These are phyloP conservation scores for Rhizophagus prolifer DNA, from an alignment of 192 early-diverging fungal species.

Conservation along the genomic window DNA sequence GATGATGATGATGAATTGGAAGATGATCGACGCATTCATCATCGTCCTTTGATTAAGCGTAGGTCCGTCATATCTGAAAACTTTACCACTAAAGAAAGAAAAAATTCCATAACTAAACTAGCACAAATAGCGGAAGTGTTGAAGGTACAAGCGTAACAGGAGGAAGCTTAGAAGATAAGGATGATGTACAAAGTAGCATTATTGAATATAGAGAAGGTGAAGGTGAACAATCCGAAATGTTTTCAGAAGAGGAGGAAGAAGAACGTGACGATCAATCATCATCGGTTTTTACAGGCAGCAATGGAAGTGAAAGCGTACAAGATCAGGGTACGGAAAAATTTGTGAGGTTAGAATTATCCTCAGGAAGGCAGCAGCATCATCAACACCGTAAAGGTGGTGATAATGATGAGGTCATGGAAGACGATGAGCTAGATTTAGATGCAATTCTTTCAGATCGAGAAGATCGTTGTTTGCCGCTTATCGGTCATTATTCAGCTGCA, in stretches of 20 bases:
- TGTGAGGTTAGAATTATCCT: background rate
- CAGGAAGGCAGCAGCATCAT: background rate
- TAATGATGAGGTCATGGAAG: background rate
- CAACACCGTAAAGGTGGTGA: background rate
- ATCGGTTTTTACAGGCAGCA: constrained; percentile 23
- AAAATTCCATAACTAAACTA: constrained; percentile 29
- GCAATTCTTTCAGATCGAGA: constrained; percentile 24
- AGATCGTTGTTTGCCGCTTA: constrained; percentile 12
- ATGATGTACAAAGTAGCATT: background rate
- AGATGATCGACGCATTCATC: background rate
- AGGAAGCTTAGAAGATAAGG: background rate
- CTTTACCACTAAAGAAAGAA: constrained; percentile 19
- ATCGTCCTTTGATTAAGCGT: background rate
- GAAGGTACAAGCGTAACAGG: background rate
- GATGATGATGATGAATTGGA: background rate
- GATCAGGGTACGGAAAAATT: background rate
- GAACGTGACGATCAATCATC: constrained; percentile 29
- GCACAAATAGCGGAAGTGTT: constrained; percentile 25
- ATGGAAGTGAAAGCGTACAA: constrained; percentile 19
- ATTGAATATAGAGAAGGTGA: background rate
- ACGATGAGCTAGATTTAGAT: constrained; percentile 22
- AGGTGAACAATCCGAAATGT: constrained; percentile 2
- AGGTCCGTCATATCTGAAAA: background rate
- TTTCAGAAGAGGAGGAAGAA: background rate
- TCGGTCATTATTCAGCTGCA: constrained; percentile 30